Base-by-base conservation (phyloP, 2,329 filamentous ascomycete genomes). In the Aspergillus intermedius region DNA sequence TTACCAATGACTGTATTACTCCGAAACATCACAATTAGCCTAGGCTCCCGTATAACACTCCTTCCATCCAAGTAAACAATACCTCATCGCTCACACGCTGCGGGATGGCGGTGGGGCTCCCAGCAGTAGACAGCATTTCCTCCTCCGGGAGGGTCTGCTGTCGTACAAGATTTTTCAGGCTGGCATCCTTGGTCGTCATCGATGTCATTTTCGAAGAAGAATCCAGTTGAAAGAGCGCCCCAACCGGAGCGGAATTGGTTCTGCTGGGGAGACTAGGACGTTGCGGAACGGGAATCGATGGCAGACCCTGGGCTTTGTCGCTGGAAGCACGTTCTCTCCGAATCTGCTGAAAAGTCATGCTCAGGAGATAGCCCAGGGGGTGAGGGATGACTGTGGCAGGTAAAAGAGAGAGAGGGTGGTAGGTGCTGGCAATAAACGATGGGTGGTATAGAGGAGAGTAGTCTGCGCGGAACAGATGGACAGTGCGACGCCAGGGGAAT, bases 181-280 rank as follows among this genome's bases (percentile, higher is more conserved):
- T 8, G 52, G 57, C 46, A 53, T 53, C 21, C 52, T 55, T 40
- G 53, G 55, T 48, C 46, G 58, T 17, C 34, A 17, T 35, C n/a
- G 34, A n/a, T 17, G 34, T 35, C 13, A 17, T 35, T n/a, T n/a
- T 35, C 13, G 34, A 17, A 15, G 56, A 39, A 19, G 55, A 49
- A 47, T 63, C 58, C 13, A 64, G 47, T 52, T 59, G 59, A 46
- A 63, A 52, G 49, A 67, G 43, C 39, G 49, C 63, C 19, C 61
- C 66, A 22, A 54, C 53, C 1, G 68, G 67, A 22, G 67, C 65
- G 30, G 68, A 71, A 45, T 57, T 53, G 8, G 68, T 70, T 47
- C 68, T 61, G 46, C 49, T 57, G 37, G 58, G 63, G 30, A 70
- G 60, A 12, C 57, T 53, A 21, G 68, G 66, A 30, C 66, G 60